phyloP scores from a whole-genome alignment of 2,329 filamentous ascomycete genomes.

The Paecilomyces formosus region DNA sequence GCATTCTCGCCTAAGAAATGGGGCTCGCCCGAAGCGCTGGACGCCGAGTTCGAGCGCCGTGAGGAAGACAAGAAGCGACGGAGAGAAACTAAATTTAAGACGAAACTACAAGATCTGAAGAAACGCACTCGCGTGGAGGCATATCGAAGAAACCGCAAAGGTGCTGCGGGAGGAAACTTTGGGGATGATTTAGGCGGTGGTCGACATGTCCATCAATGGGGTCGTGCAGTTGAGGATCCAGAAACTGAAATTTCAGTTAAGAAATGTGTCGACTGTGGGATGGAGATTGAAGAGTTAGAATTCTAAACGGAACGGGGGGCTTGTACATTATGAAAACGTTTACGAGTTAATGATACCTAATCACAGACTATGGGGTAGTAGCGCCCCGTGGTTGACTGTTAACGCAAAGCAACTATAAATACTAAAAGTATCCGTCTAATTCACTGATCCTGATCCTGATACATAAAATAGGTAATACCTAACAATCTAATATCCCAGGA shows the following conservation, averaged over 20 bases:
- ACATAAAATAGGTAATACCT: not conserved
- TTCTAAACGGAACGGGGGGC: conserved; percentile 33
- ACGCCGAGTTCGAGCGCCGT: conserved; percentile 78
- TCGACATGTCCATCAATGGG: conserved; percentile 87
- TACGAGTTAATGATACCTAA: not conserved
- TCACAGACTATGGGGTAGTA: too few relatives aligned
- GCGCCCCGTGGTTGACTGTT: too few relatives aligned
- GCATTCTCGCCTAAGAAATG: conserved; percentile 77
- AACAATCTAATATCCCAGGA: not conserved
- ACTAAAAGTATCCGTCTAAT: not conserved
- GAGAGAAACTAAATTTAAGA: conserved; percentile 87
- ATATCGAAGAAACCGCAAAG: conserved; percentile 63
- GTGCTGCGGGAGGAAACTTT: conserved; percentile 49
- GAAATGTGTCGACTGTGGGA: conserved; percentile 59
- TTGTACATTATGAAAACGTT: not conserved
- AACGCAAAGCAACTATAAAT: too few relatives aligned
- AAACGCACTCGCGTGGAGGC: conserved; percentile 88
- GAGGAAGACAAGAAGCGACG: conserved; percentile 72
- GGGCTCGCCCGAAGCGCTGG: conserved; percentile 77
- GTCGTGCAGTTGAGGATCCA: conserved; percentile 49
- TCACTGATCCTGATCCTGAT: not conserved
- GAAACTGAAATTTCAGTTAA: conserved; percentile 59
- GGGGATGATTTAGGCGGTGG: conserved; percentile 66
- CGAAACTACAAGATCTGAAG: conserved; percentile 82
- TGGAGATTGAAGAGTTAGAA: conserved; percentile 61